phyloP scores from a whole-genome alignment of 2,329 filamentous ascomycete species.

The Claviceps capensis region DNA sequence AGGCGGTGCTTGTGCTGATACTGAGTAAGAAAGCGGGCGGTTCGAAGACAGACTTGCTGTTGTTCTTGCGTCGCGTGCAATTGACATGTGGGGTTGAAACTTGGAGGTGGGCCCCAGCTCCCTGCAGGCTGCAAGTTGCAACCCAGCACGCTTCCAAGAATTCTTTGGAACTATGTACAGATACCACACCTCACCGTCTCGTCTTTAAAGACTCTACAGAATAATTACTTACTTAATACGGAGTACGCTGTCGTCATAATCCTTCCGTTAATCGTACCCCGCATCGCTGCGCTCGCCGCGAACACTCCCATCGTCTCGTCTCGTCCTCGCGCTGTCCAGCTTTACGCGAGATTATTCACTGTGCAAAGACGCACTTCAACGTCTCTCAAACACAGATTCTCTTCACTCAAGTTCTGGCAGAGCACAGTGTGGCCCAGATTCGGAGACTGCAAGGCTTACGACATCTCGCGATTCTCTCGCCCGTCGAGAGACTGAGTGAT shows the following conservation, averaged over 20 bases:
- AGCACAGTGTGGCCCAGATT: background rate
- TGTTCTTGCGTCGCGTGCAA: background rate
- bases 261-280: background rate
- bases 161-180: background rate
- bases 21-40: background rate
- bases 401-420: background rate
- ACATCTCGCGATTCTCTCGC: background rate
- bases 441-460: background rate
- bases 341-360: background rate
- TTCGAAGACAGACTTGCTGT: background rate
- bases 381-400: no score
- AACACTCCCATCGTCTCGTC: background rate
- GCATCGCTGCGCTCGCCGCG: background rate
- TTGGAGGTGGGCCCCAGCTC: conserved; percentile 1
- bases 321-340: no score
- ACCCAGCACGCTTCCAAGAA: background rate
- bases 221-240: no score
- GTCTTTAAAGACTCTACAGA: background rate
- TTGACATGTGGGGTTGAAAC: conserved; percentile 1
- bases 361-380: background rate
- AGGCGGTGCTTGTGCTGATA: background rate
- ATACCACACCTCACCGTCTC: conserved; percentile 1
- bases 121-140: background rate
- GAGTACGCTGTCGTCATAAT: background rate
- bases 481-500: background rate